A percentile compares a stretch with the other conserved stretches of the same genome.
phyloP scores from a whole-genome alignment of 2,329 filamentous ascomycete genomes.

The Colletotrichum chlorophyti region DNA sequence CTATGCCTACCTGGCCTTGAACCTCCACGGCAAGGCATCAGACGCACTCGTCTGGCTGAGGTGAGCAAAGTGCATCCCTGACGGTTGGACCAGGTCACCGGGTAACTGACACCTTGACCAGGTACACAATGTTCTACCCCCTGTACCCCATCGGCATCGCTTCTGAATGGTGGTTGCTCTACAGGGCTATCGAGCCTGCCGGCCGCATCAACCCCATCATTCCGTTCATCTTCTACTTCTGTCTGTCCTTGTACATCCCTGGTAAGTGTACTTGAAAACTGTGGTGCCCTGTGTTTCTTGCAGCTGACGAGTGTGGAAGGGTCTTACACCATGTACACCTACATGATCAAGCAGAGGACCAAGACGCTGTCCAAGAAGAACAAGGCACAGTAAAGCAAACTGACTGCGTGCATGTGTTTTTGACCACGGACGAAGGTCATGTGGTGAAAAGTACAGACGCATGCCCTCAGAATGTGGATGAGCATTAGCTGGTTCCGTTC shows the following conservation, averaged over 20 bases:
- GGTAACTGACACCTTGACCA: background rate
- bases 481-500: no score
- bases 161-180: conserved; percentile 85
- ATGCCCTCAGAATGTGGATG: no score
- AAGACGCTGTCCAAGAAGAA: conserved; percentile 70
- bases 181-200: conserved; percentile 69
- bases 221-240: conserved; percentile 65
- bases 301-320: background rate
- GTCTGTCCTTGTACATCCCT: conserved; percentile 80
- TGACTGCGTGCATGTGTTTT: no score
- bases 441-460: no score
- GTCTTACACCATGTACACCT: conserved; percentile 83
- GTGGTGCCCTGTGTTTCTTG: background rate
- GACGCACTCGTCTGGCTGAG: conserved; percentile 76
- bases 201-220: conserved; percentile 51
- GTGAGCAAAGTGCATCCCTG: conserved; percentile 2
- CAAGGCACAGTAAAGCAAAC: conserved; percentile 2
- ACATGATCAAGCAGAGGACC: conserved; percentile 90
- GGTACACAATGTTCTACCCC: conserved; percentile 88
- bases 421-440: no score
- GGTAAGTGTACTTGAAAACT: conserved; percentile 57
- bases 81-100: background rate
- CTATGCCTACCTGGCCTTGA: conserved; percentile 87
- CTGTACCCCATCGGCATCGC: conserved; percentile 91
- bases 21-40: conserved; percentile 70